Conservation (phyloP, 257 asterid genomes). For the Solanum gracilifrons region DNA sequence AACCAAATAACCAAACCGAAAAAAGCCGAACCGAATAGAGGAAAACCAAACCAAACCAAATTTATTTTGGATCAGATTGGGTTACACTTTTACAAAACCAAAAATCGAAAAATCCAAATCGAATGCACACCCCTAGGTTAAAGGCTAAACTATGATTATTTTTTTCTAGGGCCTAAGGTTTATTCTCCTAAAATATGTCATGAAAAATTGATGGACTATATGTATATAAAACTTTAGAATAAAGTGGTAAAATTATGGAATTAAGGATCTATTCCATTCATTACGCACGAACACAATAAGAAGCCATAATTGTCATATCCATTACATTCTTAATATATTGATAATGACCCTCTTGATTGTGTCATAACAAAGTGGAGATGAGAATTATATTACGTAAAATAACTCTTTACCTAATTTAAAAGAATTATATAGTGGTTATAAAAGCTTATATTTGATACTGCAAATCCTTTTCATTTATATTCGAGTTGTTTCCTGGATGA, state of each 20-base stretch:
- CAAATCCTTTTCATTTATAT: not conserved
- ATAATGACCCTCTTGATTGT: conserved; percentile 12
- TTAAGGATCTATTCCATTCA: conserved; percentile 32
- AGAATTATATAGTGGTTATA: not conserved
- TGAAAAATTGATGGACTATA: conserved; percentile 16
- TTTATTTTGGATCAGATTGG: too few species aligned
- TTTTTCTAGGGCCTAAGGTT: conserved; percentile 7
- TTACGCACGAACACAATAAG: not conserved
- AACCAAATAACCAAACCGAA: too few species aligned
- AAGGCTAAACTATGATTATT: conserved; percentile 1
- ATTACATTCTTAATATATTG: conserved; percentile 4
- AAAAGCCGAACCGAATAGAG: too few species aligned
- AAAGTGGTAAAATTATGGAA: conserved; percentile 26
- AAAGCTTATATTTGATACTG: not conserved
- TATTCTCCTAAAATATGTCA: conserved; percentile 12
- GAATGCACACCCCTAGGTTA: not conserved
- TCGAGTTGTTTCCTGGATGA: not conserved
- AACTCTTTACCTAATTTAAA: not conserved
- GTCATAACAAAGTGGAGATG: conserved; percentile 1
- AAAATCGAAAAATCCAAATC: too few species aligned
- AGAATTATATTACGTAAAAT: not conserved
- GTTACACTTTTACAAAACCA: too few species aligned
- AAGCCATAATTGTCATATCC: not conserved
- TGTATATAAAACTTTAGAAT: conserved; percentile 22
- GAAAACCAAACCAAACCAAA: too few species aligned